Base-by-base conservation (phyloP, 23 red algal genomes). In the Agarophyton chilense region DNA sequence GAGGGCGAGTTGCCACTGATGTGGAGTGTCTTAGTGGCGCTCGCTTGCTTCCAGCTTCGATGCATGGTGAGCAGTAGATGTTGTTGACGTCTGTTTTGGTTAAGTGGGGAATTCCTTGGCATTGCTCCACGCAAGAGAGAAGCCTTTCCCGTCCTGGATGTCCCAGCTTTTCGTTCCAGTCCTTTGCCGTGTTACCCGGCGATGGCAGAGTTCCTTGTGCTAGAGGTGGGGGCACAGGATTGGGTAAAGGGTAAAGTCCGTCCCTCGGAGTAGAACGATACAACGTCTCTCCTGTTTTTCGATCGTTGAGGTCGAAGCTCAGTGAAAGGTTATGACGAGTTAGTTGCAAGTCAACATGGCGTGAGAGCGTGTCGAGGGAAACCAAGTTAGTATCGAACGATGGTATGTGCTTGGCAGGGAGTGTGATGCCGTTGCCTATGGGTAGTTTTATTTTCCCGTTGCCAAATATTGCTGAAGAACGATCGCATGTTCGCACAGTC, bases 351-450 rank as follows among this genome's bases (percentile, higher is more conserved):
- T 47, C 7, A 9, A 12, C 12, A 12, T 47, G 44, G 6, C 12
- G 6, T 12, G 6, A 6, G 6, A 47, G 44, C 44, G 12, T 12
- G 6, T n/a, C n/a, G n/a, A n/a, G n/a, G n/a, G 77, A 58, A 29
- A 81, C 32, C 21, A 81, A 29, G 50, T 66, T 83, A 0, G 79
- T 24, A 19, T 61, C 25, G 4, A 83, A 83, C 36, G 29, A 54
- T 6, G 57, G 50, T 32, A n/a, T 52, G 44, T 83, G 52, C 28
- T 63, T 61, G 32, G 24, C 79, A 10, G 55, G 50, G 21, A 83
- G 18, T 32, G 26, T 19, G 38, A 83, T 61, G 16, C 0, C 54
- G 33, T 0, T 44, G 6, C 18, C 79, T 13, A 83, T 13, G 31
- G 17, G 79, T 25, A 83, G 19, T n/a, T 52, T 28, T 0, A 83